Evolutionary conservation across 495 filamentous ascomycete genomes (phyloP).

Genomic region (Penicillium lagena): DNA sequence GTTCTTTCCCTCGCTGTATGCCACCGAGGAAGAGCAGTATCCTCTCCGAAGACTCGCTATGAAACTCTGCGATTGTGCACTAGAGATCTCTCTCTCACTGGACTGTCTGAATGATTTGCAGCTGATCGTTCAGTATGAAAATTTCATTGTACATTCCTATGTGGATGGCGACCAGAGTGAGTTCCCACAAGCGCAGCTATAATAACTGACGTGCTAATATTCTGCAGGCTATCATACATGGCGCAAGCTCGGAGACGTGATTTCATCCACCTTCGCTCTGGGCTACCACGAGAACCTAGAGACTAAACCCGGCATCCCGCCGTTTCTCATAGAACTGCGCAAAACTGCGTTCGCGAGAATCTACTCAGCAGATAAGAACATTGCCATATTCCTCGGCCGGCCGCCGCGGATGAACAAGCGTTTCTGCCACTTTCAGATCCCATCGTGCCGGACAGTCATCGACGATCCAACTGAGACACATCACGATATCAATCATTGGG

Average conservation of each 20-base stretch:
- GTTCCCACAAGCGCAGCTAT: background rate
- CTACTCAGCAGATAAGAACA: conserved; percentile 40
- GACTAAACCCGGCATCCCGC: conserved; percentile 16
- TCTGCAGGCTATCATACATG: conserved; percentile 34
- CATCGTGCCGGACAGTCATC: conserved; percentile 7
- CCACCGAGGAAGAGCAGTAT: conserved; percentile 18
- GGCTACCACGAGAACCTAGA: conserved; percentile 38
- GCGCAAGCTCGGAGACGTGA: conserved; percentile 36
- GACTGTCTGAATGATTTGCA: conserved; percentile 41
- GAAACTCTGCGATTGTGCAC: conserved; percentile 21
- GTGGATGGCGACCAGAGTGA: conserved; percentile 42
- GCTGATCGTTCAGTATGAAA: conserved; percentile 38
- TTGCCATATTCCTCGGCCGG: conserved; percentile 38
- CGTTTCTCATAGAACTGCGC: conserved; percentile 30
- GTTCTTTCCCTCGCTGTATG: conserved; percentile 27
- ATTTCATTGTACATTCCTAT: conserved; percentile 38
- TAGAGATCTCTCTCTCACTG: conserved; percentile 33
- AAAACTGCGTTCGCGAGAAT: conserved; percentile 32
- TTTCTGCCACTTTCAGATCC: conserved; percentile 35
- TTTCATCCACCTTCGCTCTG: conserved; percentile 35
- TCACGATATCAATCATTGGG: conserved; percentile 7
- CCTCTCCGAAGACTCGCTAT: conserved; percentile 21
- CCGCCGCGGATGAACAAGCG: conserved; percentile 36
- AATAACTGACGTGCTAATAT: background rate
- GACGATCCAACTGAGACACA: background rate